phyloP scores from a whole-genome alignment of 805 yeast species.

The Suhomyces sp. region DNA sequence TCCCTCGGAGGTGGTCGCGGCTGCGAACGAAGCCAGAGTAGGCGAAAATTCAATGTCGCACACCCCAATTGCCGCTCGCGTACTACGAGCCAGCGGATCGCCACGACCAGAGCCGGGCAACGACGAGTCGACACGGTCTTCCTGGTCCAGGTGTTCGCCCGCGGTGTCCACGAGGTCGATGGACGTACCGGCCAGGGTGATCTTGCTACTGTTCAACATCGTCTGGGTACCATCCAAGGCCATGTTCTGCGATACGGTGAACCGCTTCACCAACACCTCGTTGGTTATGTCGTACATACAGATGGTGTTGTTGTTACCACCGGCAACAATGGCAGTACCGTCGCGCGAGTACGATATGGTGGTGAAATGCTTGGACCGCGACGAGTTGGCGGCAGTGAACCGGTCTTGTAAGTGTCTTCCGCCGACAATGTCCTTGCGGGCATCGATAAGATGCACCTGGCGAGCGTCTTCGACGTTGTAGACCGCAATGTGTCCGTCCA shows the following conservation, averaged over 20 bases:
- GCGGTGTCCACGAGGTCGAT: slow-evolving; percentile 75
- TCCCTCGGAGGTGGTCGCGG: slow-evolving; percentile 96
- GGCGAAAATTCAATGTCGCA: slow-evolving; percentile 82
- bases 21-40: slow-evolving; percentile 85
- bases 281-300: slow-evolving; percentile 89
- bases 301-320: slow-evolving; percentile 87
- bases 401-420: slow-evolving; percentile 84
- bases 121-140: slow-evolving; percentile 69
- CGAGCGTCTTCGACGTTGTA: slow-evolving; percentile 82
- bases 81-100: slow-evolving; percentile 71
- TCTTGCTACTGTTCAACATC: slow-evolving; percentile 69
- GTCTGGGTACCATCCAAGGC: slow-evolving; percentile 83
- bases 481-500: slow-evolving; percentile 81
- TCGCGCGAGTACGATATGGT: slow-evolving; percentile 84
- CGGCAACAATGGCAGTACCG: slow-evolving; percentile 84
- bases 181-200: slow-evolving; percentile 83
- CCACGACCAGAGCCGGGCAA: slow-evolving; percentile 84
- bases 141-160: slow-evolving; percentile 84
- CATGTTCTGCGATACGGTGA: slow-evolving; percentile 87
- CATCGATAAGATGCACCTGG: slow-evolving; percentile 81
- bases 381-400: slow-evolving; percentile 74
- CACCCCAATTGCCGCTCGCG: slow-evolving; percentile 81
- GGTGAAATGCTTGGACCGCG: slow-evolving; percentile 80
- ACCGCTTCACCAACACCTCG: slow-evolving; percentile 79
- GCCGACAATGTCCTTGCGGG: slow-evolving; percentile 76